Evolutionary conservation across 1,139 yeast species (phyloP), one percentile per base, ranked within the genome.

Genomic region (Wickerhamomyces sp.): DNA sequence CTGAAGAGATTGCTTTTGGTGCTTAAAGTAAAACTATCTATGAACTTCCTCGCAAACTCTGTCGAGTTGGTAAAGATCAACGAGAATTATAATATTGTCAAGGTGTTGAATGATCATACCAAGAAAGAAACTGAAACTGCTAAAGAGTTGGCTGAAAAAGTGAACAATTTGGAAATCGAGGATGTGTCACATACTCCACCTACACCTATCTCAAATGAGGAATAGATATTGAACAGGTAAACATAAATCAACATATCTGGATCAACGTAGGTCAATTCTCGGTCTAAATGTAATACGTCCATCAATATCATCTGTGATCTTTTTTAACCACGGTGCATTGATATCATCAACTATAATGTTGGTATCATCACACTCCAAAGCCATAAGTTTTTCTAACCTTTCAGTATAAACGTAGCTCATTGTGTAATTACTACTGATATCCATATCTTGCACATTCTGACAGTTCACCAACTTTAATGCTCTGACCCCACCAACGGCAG

Each of bases 21-120:
- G 36, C 52, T 64, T 36, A 52, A 53, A 43, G 47, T 36, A 15
- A 40, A 51, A 27, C 53, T 58, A 27, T 54, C 55, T 29, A 58
- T 54, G 7, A 45, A 53, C 34, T 54, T 57, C 39, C 39, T 65
- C 6, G 68, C 65, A 3, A 63, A 61, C 34, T 42, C 50, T 15
- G 62, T 64, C 6, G 53, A 45, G 26, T 40, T 63, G 27, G 64
- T 61, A 32, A 47, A 50, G 36, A 49, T 64, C 13, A 61, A 59
- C 33, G 51, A 47, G 13, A 48, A 53, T 8, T 47, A 40, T 33
- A 41, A 34, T 9, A 37, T 50, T 27, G 14, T 39, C 10, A 37
- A 44, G 34, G 32, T n/a, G 5, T 18, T 18, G 23, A 18, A 18
- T 18, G 11, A 8, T 34, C 30, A n/a, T 23, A 9, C 34, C 14